Evolutionary conservation across 2,329 filamentous ascomycete species (phyloP), one percentile per base, ranked within the genome.

Genomic region (Diaporthe longicolla): DNA sequence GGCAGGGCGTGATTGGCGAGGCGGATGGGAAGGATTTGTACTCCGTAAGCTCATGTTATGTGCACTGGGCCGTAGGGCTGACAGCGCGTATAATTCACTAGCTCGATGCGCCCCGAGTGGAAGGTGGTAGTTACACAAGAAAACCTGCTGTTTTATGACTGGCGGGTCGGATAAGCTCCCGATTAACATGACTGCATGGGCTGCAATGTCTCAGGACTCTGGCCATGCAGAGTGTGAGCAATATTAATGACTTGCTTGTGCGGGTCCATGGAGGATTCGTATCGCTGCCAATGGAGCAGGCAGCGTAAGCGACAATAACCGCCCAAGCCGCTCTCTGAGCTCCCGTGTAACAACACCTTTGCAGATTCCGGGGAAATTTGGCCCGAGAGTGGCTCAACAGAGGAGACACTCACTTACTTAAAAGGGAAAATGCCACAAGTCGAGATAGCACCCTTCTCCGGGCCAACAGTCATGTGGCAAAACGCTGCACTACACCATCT

Each of bases 1-100:
- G 48, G n/a, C 63, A 66, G 57, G 69, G 69, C 40, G 40, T 61
- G 32, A 61, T 63, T 52, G 57, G 69, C 69, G 45, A 71, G 26
- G 45, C 45, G 69, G 45, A 63, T 63, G 45, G n/a, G 32, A 54
- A 71, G 43, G 52, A 63, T 40, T 55, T 68, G 61, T 71, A 69
- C 70, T 58, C 32, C 54, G 69, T 63, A 50, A 71, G 54, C 61
- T 55, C 70, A 40, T 19, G 52, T 57, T 69, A 32, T 66, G n/a
- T 70, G 63, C 54, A 59, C 73, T 72, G 70, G 58, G 61, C 43
- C 61, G 15, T 74, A 74, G 59, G 70, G 69, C 73, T 74, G 63
- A 66, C 63, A 66, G 63, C 63, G 63, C 45, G 63, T 52, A 52
- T 66, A 52, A 26, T 50, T 66, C 63, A 32, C 63, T 66, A 66